Base-by-base conservation (phyloP, 352 stramenopile species). In the Pythium chondricola region DNA sequence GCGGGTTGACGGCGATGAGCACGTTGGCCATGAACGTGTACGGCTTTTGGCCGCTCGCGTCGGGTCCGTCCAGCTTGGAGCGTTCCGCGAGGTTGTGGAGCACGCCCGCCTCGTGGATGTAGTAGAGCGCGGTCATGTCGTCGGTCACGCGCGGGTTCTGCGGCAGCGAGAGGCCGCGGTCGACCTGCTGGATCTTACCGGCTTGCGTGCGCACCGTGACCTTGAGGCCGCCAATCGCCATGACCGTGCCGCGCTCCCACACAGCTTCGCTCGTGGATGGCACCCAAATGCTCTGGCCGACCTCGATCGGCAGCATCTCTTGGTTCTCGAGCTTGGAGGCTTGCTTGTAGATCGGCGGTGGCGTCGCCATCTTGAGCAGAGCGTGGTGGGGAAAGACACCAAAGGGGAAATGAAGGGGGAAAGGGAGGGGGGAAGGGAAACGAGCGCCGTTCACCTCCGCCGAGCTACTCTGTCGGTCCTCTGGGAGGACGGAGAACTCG, bases 21-120 rank as follows among this genome's bases (percentile, higher is more conserved):
- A 97, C 85, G 47, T 94, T 96, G 51, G 85, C 83, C 88, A 97
- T 97, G 65, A 96, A 96, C 36, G 87, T 97, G 68, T 96, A 96
- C 24, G 88, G 87, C 50, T 85, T 85, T 55, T 93, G 79, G 30
- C 52, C 57, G 16, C 51, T 62, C 26, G 69, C 71, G 38, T 88
- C 75, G n/a, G 69, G 70, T 33, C 85, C 78, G 39, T 95, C 75
- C 48, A 95, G 71, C 57, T 84, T 85, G 59, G 93, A 93, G 32
- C 94, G 83, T 43, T 90, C 73, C 44, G 95, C 92, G 33, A 98
- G 63, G 67, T 98, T 98, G 65, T 98, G 95, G 35, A 98, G 61
- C 55, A 98, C 94, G 20, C 89, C 85, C 1, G 95, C 77, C 50
- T 98, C 89, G 75, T 98, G 88, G 56, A 98, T 94, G 65, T 97